A percentile compares a stretch with the other conserved stretches of the same genome.
Evolutionary conservation across 176 grass and related monocot genomes (phyloP).

Genomic region (Musa troglodytarum): DNA sequence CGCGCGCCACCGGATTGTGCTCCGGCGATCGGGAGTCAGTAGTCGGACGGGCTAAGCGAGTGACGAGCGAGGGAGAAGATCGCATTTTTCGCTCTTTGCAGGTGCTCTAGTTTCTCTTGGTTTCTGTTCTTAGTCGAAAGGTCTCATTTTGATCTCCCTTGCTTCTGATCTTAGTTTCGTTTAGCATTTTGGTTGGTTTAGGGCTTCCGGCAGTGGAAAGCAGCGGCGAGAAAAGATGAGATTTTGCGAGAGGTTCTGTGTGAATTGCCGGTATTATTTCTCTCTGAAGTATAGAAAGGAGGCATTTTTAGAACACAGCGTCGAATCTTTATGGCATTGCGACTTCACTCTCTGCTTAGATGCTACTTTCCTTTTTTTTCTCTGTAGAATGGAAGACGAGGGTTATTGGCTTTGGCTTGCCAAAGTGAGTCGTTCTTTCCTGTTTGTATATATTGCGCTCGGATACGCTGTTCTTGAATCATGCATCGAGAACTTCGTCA

Average conservation of each 20-base stretch:
- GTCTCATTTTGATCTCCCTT: slow-evolving; percentile 6
- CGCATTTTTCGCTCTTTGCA: slow-evolving; percentile 7
- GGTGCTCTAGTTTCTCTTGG: not conserved
- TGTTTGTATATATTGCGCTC: no score
- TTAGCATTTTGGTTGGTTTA: slow-evolving; percentile 8
- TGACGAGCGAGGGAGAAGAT: not conserved
- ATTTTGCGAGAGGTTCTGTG: not conserved
- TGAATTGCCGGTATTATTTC: not conserved
- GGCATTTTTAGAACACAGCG: not conserved
- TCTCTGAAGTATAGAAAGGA: not conserved
- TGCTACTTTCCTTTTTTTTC: not conserved
- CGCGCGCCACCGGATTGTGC: not conserved
- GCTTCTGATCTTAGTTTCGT: not conserved
- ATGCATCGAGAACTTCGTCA: not conserved
- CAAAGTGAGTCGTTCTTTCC: not conserved
- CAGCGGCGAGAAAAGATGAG: no score
- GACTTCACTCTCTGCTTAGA: not conserved
- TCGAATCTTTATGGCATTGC: not conserved
- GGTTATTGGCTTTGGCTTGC: not conserved
- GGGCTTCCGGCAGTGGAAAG: not conserved
- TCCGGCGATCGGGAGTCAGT: not conserved
- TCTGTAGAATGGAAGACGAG: not conserved
- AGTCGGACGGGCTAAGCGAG: not conserved
- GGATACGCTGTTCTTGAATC: not conserved
- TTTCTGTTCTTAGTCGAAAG: not conserved